These are phyloP conservation scores for Penicillium canescens DNA, from an alignment of 495 filamentous ascomycete genomes.

Conservation along the genomic window DNA sequence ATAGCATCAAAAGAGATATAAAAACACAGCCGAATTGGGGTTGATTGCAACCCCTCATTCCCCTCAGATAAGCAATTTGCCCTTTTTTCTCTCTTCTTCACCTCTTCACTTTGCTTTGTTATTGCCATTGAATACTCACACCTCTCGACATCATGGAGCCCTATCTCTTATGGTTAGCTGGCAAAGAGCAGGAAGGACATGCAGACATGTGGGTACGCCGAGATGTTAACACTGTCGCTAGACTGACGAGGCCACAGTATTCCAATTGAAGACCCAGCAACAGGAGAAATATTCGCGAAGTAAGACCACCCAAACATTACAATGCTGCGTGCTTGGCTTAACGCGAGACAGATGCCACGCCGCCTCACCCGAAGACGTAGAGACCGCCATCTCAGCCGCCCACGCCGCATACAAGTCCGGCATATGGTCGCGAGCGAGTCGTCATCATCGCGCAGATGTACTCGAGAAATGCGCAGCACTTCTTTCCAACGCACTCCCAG, in stretches of 20 bases:
- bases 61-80: no score
- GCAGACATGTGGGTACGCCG: background rate
- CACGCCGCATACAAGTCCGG: conserved; percentile 53
- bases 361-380: conserved; percentile 49
- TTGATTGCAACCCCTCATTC: no score
- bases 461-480: conserved; percentile 56
- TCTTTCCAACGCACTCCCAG: conserved; percentile 47
- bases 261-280: conserved; percentile 23
- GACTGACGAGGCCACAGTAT: conserved; percentile 12
- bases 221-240: background rate
- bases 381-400: conserved; percentile 44
- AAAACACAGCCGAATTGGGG: no score
- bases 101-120: no score
- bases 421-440: conserved; percentile 57
- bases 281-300: conserved; percentile 20
- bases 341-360: conserved; percentile 33
- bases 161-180: conserved; percentile 4
- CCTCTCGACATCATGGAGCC: background rate
- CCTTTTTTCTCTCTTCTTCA: no score
- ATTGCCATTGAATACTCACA: no score
- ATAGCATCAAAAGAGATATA: no score
- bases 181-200: conserved; percentile 6
- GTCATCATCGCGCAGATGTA: conserved; percentile 53
- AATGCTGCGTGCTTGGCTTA: background rate
- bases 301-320: background rate